These are phyloP conservation scores for Vittaforma corneae DNA, from an alignment of 371 early-diverging fungal species.

Conservation along the genomic window DNA sequence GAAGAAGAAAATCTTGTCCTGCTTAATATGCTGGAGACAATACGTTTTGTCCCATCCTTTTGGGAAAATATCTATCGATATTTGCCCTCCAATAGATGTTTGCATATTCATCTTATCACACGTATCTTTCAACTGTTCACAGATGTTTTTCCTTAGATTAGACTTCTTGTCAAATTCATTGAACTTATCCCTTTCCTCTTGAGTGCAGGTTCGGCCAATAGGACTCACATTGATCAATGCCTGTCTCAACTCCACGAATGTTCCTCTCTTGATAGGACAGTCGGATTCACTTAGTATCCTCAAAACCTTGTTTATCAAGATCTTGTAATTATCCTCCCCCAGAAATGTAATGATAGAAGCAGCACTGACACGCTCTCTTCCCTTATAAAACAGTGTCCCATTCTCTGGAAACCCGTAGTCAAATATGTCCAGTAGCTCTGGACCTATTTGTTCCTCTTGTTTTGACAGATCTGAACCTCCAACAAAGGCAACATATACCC, in stretches of 20 bases:
- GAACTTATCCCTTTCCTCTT: conserved; percentile 79
- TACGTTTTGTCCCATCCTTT: conserved; percentile 89
- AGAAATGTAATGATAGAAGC: conserved; percentile 80
- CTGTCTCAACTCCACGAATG: conserved; percentile 92
- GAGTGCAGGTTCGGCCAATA: conserved; percentile 88
- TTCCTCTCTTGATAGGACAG: conserved; percentile 69
- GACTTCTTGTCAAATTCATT: conserved; percentile 73
- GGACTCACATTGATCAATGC: conserved; percentile 98
- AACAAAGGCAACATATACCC: conserved; percentile 87
- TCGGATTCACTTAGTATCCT: conserved; percentile 84
- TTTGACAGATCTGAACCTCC: conserved; percentile 92
- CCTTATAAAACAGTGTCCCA: conserved; percentile 83
- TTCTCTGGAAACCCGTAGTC: conserved; percentile 97
- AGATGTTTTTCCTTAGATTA: conserved; percentile 66
- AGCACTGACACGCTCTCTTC: conserved; percentile 60
- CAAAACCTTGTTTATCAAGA: conserved; percentile 79
- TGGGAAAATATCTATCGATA: conserved; percentile 98
- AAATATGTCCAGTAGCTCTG: conserved; percentile 71
- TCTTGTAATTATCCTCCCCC: conserved; percentile 86
- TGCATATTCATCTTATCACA: conserved; percentile 60
- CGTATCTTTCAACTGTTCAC: conserved; percentile 68
- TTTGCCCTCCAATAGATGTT: conserved; percentile 84
- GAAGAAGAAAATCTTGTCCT: conserved; percentile 91
- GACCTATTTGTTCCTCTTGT: conserved; percentile 91
- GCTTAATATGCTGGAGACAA: conserved; percentile 77